Percentiles rank a stretch among this genome's conserved stretches.
Evolutionary conservation across 1,139 yeast species (phyloP).

Genomic region (Debaryomyces sp.): DNA sequence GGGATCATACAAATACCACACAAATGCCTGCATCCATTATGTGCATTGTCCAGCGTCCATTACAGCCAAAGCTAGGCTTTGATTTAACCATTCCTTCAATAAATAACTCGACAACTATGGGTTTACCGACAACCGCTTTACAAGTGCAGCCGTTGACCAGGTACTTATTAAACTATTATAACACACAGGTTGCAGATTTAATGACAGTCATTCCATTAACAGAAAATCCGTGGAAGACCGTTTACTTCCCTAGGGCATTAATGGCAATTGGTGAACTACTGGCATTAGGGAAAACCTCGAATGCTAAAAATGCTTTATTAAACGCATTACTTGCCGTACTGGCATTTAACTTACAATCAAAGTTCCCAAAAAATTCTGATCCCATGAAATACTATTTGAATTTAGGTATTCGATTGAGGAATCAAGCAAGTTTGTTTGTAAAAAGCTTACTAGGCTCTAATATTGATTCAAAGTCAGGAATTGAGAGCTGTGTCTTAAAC

Average conservation of each 20-base stretch:
- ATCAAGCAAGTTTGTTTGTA: slow-evolving; percentile 73
- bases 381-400: slow-evolving; percentile 72
- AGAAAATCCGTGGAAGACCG: slow-evolving; percentile 85
- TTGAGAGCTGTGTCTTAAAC: slow-evolving; percentile 54
- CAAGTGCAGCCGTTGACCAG: slow-evolving; percentile 69
- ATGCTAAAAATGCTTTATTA: slow-evolving; percentile 75
- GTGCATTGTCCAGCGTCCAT: slow-evolving; percentile 49
- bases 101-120: slow-evolving; percentile 28
- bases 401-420: slow-evolving; percentile 71
- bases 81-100: slow-evolving; percentile 32
- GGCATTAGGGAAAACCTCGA: slow-evolving; percentile 72
- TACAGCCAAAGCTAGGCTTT: slow-evolving; percentile 48
- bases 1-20: slow-evolving; percentile 35
- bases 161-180: slow-evolving; percentile 71
- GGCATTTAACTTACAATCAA: slow-evolving; percentile 79
- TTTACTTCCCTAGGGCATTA: slow-evolving; percentile 80
- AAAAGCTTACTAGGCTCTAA: slow-evolving; percentile 46
- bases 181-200: slow-evolving; percentile 78
- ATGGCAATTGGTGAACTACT: slow-evolving; percentile 81
- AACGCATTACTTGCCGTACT: slow-evolving; percentile 82
- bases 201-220: slow-evolving; percentile 86
- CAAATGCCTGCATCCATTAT: slow-evolving; percentile 48
- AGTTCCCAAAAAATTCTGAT: slow-evolving; percentile 59
- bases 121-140: slow-evolving; percentile 62
- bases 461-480: slow-evolving; percentile 36